Evolutionary conservation across 1,284 basidiomycete species (phyloP).

Genomic region (Porodaedalea pini): DNA sequence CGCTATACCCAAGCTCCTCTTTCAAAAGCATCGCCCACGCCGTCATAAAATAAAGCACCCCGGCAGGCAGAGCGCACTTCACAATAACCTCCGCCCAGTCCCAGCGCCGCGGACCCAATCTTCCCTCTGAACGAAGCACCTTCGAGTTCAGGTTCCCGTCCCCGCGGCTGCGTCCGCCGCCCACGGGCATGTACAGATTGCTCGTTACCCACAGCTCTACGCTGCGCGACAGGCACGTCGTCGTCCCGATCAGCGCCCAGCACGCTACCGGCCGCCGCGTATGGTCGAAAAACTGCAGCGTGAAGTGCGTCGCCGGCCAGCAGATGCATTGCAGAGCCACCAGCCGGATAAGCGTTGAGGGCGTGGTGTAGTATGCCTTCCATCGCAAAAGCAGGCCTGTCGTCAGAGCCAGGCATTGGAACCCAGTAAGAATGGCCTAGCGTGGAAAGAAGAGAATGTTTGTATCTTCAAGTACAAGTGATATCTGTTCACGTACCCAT

Average conservation of each 20-base stretch:
- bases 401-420: slow-evolving; percentile 75
- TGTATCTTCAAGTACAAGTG: background rate
- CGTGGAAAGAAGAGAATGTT: background rate
- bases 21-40: slow-evolving; percentile 60
- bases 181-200: slow-evolving; percentile 44
- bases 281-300: slow-evolving; percentile 63
- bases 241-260: slow-evolving; percentile 81
- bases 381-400: slow-evolving; percentile 79
- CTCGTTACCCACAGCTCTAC: slow-evolving; percentile 86
- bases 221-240: slow-evolving; percentile 69
- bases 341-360: slow-evolving; percentile 78
- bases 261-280: slow-evolving; percentile 61
- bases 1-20: slow-evolving; percentile 31
- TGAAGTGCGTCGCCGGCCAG: slow-evolving; percentile 83
- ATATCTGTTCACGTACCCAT: slow-evolving; percentile 49
- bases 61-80: slow-evolving; percentile 68
- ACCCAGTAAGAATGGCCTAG: slow-evolving; percentile 75
- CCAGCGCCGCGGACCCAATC: slow-evolving; percentile 48
- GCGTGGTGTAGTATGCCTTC: slow-evolving; percentile 76
- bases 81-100: slow-evolving; percentile 68
- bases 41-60: slow-evolving; percentile 71
- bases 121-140: slow-evolving; percentile 46
- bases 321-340: slow-evolving; percentile 82
- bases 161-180: background rate
- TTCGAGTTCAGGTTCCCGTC: slow-evolving; percentile 13